Percentiles rank a stretch among this genome's conserved stretches.
These are phyloP conservation scores for Leccinum uliginosum DNA, from an alignment of 768 basidiomycete genomes.

Conservation along the genomic window DNA sequence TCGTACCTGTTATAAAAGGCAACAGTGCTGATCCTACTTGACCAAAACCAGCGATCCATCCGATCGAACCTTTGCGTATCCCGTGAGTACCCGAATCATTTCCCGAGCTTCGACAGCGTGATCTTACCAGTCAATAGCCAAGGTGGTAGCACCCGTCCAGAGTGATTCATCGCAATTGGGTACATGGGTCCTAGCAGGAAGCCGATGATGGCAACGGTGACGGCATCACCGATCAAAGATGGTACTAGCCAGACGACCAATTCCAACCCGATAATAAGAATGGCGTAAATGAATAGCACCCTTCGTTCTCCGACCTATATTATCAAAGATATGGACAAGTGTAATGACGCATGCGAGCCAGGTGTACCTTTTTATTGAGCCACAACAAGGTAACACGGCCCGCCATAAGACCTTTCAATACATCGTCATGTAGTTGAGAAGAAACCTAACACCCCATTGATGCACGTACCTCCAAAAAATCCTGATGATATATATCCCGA, in stretches of 20 bases:
- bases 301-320: conserved; percentile 57
- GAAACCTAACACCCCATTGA: background rate
- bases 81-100: background rate
- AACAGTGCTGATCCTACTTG: conserved; percentile 69
- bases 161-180: conserved; percentile 63
- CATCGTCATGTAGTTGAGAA: background rate
- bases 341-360: background rate
- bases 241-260: conserved; percentile 56
- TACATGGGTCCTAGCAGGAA: conserved; percentile 50
- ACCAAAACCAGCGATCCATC: conserved; percentile 66
- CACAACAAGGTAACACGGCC: conserved; percentile 55
- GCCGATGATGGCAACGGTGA: conserved; percentile 55
- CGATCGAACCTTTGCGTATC: conserved; percentile 42
- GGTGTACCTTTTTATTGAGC: conserved; percentile 47
- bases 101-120: background rate
- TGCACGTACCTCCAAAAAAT: conserved; percentile 46
- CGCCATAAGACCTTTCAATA: conserved; percentile 44
- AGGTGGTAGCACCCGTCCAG: conserved; percentile 62
- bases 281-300: conserved; percentile 48
- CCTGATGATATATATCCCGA: conserved; percentile 52
- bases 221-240: conserved; percentile 47
- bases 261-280: conserved; percentile 52
- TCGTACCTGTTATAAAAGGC: conserved; percentile 69
- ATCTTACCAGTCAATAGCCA: conserved; percentile 54
- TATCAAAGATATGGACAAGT: background rate